Evolutionary conservation across 805 yeast species (phyloP), one percentile per base, ranked within the genome.

Genomic region (Sugiyamaella boreocaroliniensis): DNA sequence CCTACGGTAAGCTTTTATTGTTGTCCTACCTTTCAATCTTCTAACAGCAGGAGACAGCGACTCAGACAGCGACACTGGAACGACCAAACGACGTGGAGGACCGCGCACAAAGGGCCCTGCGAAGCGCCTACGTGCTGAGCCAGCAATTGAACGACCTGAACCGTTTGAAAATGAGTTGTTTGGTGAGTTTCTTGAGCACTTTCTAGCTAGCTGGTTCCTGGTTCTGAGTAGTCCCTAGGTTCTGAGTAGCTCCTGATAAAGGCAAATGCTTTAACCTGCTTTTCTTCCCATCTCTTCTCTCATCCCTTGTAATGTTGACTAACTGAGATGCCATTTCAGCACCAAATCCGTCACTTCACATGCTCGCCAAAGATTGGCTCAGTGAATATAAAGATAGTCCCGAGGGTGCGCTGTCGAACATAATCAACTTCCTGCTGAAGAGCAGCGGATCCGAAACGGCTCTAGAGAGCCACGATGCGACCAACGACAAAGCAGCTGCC

Each of bases 401-500:
- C 47, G 71, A 73, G 51, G 64, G 64, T 12, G 82, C 89, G 1
- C 67, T 86, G 49, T 77, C 81, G 44, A 79, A 79, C 40, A 68
- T 89, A 48, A 69, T 89, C 43, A 89, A 90, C 65, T 73, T 89
- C 48, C 59, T 87, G 0, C 69, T 90, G 42, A 73, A 89, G 40
- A 72, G 82, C 47, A 81, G 87, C 64, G 96, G 96, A 0, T 83
- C 89, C 48, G 74, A 80, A 18, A 73, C 81, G 1, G 78, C 77
- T 22, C 78, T 87, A 9, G 83, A 82, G 54, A 79, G 80, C 26
- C 95, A 90, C 65, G 97, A 89, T 64, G 82, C 88, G 48, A 73
- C 72, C 20, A 83, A 82, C 61, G 72, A 78, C 50, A 89, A 85
- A 43, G 79, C 86, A 7, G 86, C 93, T 0, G 71, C 77, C 14